These are phyloP conservation scores for Trichoderma simmonsii DNA, from an alignment of 2,329 filamentous ascomycete species.

Conservation along the genomic window DNA sequence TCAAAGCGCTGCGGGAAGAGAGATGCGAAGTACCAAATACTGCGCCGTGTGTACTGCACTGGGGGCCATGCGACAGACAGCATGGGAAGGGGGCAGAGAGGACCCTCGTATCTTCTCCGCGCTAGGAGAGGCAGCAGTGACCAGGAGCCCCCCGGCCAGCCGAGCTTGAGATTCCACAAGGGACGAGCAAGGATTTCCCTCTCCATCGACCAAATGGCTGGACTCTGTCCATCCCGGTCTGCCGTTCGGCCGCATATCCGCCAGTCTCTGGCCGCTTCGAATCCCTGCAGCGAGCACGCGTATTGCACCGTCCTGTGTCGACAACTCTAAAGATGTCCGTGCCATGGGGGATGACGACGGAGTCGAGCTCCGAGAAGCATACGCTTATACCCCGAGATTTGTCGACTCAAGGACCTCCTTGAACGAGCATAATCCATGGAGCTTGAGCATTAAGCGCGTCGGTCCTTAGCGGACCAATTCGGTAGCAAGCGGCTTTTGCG, in stretches of 20 bases:
- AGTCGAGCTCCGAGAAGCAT: neutral
- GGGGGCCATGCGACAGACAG: neutral
- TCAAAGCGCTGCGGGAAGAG: neutral
- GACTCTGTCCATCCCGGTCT: slow-evolving; percentile 28
- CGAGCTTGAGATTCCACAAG: slow-evolving; percentile 4
- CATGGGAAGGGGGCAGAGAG: slow-evolving; percentile 1
- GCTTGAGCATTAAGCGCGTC: neutral
- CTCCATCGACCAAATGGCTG: slow-evolving; percentile 28
- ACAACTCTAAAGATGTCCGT: neutral
- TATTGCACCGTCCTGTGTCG: neutral
- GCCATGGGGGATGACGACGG: neutral
- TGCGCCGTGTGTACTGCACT: neutral
- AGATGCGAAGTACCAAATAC: neutral
- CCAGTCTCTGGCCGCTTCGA: slow-evolving; percentile 22
- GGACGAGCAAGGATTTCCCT: slow-evolving; percentile 24
- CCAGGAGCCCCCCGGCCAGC: neutral
- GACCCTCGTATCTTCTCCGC: slow-evolving; percentile 7
- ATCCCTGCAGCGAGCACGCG: neutral
- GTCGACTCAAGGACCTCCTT: neutral
- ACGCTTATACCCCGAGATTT: neutral
- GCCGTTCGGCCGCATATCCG: slow-evolving; percentile 27
- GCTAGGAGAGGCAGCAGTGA: neutral
- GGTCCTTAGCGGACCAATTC: neutral
- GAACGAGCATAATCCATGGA: neutral
- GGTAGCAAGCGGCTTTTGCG: neutral